Conservation (phyloP, 2,329 filamentous ascomycete genomes). For the Diaporthe humulicola region DNA sequence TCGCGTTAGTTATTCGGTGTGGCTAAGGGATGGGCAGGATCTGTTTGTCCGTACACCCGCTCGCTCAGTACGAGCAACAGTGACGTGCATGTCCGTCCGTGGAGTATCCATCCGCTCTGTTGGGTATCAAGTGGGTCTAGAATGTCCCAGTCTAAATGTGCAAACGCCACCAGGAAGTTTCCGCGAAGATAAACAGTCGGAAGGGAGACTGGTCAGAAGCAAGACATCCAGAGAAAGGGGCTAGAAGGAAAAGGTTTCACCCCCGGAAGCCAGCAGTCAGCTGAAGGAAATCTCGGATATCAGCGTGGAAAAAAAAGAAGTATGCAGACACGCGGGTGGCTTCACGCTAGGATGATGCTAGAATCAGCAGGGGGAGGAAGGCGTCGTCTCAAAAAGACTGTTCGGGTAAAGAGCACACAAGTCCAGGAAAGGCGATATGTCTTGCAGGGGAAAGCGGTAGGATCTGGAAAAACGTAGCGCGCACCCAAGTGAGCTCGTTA, state of each 20-base stretch:
- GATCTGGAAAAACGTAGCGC: background rate
- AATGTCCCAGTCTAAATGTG: background rate
- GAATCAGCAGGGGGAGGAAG: background rate
- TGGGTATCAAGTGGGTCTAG: background rate
- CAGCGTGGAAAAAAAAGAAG: background rate
- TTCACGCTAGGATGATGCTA: background rate
- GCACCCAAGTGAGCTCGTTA: background rate
- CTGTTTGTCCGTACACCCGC: background rate
- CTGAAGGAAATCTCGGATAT: slow-evolving; percentile 29
- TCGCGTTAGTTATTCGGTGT: slow-evolving; percentile 4
- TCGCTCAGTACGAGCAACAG: background rate
- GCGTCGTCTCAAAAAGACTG: slow-evolving; percentile 1
- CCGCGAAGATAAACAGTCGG: background rate
- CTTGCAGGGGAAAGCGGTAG: background rate
- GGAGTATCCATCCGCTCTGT: background rate
- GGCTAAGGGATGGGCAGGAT: background rate
- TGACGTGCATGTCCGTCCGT: background rate
- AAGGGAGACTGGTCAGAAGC: slow-evolving; percentile 2
- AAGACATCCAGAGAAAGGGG: background rate
- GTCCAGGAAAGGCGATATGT: background rate
- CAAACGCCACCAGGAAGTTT: background rate
- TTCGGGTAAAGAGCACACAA: background rate
- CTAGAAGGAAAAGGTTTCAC: background rate
- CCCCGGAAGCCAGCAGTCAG: slow-evolving; percentile 31
- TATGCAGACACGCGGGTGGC: background rate